Evolutionary conservation across 2,329 filamentous ascomycete species (phyloP), one percentile per base, ranked within the genome.

Genomic region (Exophiala mesophila): DNA sequence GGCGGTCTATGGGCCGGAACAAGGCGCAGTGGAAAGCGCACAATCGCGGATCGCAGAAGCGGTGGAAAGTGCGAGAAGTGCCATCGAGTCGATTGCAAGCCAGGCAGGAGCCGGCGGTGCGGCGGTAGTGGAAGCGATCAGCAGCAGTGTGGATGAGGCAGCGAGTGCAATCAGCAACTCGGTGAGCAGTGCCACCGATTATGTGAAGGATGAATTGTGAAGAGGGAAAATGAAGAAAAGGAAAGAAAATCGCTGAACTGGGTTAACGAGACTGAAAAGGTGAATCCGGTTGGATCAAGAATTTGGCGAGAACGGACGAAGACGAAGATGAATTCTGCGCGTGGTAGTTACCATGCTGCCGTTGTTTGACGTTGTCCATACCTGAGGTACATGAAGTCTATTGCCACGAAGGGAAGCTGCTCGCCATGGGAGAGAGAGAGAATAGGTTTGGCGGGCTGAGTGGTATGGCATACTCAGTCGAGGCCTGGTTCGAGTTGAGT

Each of bases 151-250:
- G 2, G 70, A 69, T 43, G 66, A 71, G 9, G 63, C 66, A 36
- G 70, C 68, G 3, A 74, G 68, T 50, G 69, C 61, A 46, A 65
- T 72, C 8, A 66, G 61, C 50, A 65, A 60, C 48, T 61, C 61
- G 8, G 60, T 65, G 16, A 57, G 51, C 36, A 57, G 63, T 30
- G 70, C 65, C 9, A 71, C 71, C 1, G 61, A 63, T 39, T 63
- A 61, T 38, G 64, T 69, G 17, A 74, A 71, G 57, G 74, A 77
- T 56, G 73, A 77, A 62, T 64, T 77, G 62, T 77, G 56, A 54
- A 26, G 23, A 7, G 23, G 23, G 23, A n/a, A 16, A 20, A 33
- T 17, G 28, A 8, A 36, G 16, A 19, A 18, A 31, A 15, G 6
- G 26, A 21, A 39, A 8, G 28, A 7, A 3, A 38, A 28, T 12